Evolutionary conservation across 768 basidiomycete species (phyloP), one percentile per base, ranked within the genome.

Genomic region (Tricholoma hemisulphureum): DNA sequence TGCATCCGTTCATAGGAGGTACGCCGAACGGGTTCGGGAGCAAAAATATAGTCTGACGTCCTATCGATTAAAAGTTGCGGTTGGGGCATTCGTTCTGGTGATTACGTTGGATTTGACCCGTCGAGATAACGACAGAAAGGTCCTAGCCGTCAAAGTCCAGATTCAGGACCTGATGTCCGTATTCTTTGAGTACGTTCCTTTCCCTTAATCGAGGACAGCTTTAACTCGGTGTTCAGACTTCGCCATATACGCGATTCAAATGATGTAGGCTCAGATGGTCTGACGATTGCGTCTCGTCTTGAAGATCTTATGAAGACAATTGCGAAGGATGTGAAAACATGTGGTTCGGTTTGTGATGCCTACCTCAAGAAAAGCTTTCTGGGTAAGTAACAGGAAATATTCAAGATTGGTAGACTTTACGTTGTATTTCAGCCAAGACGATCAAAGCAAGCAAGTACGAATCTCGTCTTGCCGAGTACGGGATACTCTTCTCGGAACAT

Each of bases 141-240:
- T 83, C 6, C 57, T 76, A 2, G 68, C 73, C 3, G 69, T 85
- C 6, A 78, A 79, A 49, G 56, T 77, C 8, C 76, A 80, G 58
- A 84, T 84, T 81, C 74, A 72, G 57, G 73, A 82, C 39, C 74
- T 80, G 71, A 80, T 84, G 75, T 55, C 64, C 13, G 71, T 71
- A 2, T 73, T 83, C 18, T 70, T 81, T 14, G 74, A 80, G 80
- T 79, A 53, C 8, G 79, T 66, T 35, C 11, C 26, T 13, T 18
- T 29, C 18, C n/a, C 34, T 23, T 23, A 7, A 26, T 24, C 9
- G 16, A 28, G 8, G 26, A 16, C 28, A 6, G 41, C 31, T 23
- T 29, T 51, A n/a, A 20, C 6, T 2, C 5, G 31, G 13, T 23
- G 23, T 48, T 16, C 29, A 76, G 75, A 29, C 67, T 78, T 23